Evolutionary conservation across 331 rosid species (phyloP).

Genomic region (Phaseolus coccineus): DNA sequence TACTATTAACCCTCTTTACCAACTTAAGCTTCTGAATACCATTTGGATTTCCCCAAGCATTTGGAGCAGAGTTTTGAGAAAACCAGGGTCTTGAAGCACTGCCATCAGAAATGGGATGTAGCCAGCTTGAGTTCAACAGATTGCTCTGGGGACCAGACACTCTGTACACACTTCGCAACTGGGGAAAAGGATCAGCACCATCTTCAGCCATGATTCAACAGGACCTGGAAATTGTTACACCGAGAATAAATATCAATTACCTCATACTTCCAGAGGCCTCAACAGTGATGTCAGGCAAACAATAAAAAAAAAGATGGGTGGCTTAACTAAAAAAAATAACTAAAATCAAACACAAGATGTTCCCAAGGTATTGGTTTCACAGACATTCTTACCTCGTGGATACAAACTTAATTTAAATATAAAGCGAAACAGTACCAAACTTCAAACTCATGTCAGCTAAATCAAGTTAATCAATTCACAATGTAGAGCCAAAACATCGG

Average conservation of each 20-base stretch:
- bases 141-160: conserved; percentile 32
- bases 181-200: conserved; percentile 45
- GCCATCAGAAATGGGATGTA: conserved; percentile 11
- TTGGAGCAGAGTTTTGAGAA: conserved; percentile 40
- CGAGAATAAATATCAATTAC: conserved; percentile 3
- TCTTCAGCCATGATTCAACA: conserved; percentile 44
- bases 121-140: conserved; percentile 12
- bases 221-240: not conserved
- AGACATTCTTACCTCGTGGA: not conserved
- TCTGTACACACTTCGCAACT: conserved; percentile 49
- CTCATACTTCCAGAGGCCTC: conserved; percentile 1
- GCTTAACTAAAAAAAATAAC: too few relatives aligned
- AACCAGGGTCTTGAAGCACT: conserved; percentile 41
- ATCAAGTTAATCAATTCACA: not conserved
- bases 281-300: conserved; percentile 12
- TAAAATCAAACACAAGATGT: not conserved
- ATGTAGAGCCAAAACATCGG: not conserved
- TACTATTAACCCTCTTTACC: conserved; percentile 6
- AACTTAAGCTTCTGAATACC: conserved; percentile 27
- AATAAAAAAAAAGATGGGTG: not conserved
- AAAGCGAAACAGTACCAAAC: not conserved
- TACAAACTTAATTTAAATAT: not conserved
- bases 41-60: conserved; percentile 44
- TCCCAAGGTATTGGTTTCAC: not conserved
- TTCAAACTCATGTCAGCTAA: not conserved